A percentile compares a stretch with the other conserved stretches of the same genome.
Evolutionary conservation across 1,284 basidiomycete genomes (phyloP).

Genomic region (Pterulicium gracile): DNA sequence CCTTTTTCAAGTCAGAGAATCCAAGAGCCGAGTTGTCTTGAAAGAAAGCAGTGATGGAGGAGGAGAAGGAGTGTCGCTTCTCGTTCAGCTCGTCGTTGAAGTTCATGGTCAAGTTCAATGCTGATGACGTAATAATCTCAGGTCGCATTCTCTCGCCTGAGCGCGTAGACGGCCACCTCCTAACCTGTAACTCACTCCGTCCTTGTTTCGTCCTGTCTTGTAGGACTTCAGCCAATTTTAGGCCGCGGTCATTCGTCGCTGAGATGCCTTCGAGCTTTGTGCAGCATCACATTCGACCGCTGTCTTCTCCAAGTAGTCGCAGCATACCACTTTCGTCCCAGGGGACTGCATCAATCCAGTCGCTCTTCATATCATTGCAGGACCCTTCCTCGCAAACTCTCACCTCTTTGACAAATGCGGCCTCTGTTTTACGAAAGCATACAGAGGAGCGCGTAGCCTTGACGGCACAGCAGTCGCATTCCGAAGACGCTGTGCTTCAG

Average conservation of each 20-base stretch:
- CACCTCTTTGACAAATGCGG: background rate
- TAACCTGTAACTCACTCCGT: too few relatives aligned
- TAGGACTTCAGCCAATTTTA: too few relatives aligned
- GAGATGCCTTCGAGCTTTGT: background rate
- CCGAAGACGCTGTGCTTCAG: background rate
- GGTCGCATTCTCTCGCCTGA: background rate
- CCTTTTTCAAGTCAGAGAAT: background rate
- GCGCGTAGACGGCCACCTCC: too few relatives aligned
- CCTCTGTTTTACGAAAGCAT: background rate
- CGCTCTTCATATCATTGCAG: background rate
- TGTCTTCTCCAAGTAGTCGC: background rate
- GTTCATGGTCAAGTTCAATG: background rate
- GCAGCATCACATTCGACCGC: background rate
- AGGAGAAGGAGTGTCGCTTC: background rate
- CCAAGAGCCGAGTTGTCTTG: background rate
- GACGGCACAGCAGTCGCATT: background rate
- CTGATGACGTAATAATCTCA: conserved; percentile 2
- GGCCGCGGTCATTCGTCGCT: background rate
- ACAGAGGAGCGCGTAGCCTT: background rate
- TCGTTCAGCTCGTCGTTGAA: background rate
- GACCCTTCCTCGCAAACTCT: background rate
- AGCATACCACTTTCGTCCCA: background rate
- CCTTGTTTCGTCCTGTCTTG: too few relatives aligned
- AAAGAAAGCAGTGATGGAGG: background rate
- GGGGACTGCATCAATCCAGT: background rate